Evolutionary conservation across 768 basidiomycete species (phyloP), one percentile per base, ranked within the genome.

Genomic region (Austroboletus festivus): DNA sequence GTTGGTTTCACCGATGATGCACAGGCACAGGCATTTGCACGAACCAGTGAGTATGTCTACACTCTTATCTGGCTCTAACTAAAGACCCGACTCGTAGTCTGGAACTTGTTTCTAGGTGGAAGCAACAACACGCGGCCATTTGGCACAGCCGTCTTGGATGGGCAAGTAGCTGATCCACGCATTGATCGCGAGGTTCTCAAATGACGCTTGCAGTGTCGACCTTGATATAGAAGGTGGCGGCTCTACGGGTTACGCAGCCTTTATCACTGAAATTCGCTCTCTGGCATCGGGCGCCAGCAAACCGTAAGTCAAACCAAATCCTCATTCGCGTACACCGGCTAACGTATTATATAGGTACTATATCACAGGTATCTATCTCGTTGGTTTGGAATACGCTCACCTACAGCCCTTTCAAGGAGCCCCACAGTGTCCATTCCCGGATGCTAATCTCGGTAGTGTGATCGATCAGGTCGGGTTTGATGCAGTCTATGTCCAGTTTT

Each of bases 201-300:
- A 38, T 50, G 3, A 42, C 6, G 18, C 3, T n/a, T 20, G 5
- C 46, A 81, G 79, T 23, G 66, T 87, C 52, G 86, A 89, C 62
- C 72, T 89, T 26, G 86, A 88, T 60, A 85, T 89, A 53, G 86
- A 89, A 65, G 78, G 81, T n/a, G 86, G 86, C 16, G 63, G 69
- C 16, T 73, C 73, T 20, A 61, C 66, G 5, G 68, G 73, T 31
- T 84, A 81, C 55, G 68, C 67, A 4, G 71, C 78, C 2, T 84
- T 84, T 11, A 50, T 63, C 30, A 65, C 50, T 9, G 41, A 61
- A 46, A 64, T 59, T 12, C 56, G 64, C 5, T 46, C 64, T 38
- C 51, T 64, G n/a, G 59, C 62, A 26, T 52, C 58, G 0, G 56
- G 54, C 13, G 53, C 55, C 10, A 58, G 48, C 22, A 65, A 65